Percentiles rank a stretch among this genome's conserved stretches.
phyloP scores from a whole-genome alignment of 2,329 filamentous ascomycete genomes.

The Neodidymelliopsis sp. region DNA sequence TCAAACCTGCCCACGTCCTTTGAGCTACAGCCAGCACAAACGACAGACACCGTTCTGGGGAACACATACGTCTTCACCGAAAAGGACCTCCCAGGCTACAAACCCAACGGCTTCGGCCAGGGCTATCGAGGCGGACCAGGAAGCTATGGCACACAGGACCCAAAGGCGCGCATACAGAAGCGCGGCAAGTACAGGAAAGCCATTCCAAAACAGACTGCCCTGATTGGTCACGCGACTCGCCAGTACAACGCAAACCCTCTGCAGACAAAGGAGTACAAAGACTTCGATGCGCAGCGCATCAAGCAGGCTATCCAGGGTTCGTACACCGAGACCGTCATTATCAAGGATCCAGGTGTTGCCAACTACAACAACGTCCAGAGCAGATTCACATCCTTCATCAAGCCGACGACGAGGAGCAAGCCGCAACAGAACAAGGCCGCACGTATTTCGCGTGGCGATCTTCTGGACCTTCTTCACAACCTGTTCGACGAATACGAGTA shows the following conservation, averaged over 20 bases:
- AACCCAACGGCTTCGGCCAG: constrained; percentile 45
- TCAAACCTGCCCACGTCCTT: constrained; percentile 87
- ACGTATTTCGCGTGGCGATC: constrained; percentile 86
- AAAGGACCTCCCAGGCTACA: constrained; percentile 84
- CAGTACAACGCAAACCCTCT: constrained; percentile 61
- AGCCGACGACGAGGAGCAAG: constrained; percentile 29
- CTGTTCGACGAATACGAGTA: constrained; percentile 88
- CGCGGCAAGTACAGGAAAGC: constrained; percentile 46
- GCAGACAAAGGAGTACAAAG: constrained; percentile 53
- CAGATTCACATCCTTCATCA: constrained; percentile 46
- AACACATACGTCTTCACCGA: constrained; percentile 95
- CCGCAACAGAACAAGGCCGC: constrained; percentile 74
- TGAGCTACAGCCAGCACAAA: constrained; percentile 68
- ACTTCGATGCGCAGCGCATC: constrained; percentile 51
- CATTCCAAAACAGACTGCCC: constrained; percentile 57
- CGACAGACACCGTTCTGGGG: constrained; percentile 67
- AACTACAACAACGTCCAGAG: constrained; percentile 39
- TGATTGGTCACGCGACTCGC: constrained; percentile 67
- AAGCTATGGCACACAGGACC: constrained; percentile 39
- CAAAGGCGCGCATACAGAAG: constrained; percentile 44
- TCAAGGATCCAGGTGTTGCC: constrained; percentile 34
- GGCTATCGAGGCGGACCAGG: constrained; percentile 32
- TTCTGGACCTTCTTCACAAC: constrained; percentile 83
- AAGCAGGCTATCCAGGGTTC: constrained; percentile 55
- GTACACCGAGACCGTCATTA: constrained; percentile 41